phyloP scores from a whole-genome alignment of 2,329 filamentous ascomycete species.

The Fusarium brachygibbosum region DNA sequence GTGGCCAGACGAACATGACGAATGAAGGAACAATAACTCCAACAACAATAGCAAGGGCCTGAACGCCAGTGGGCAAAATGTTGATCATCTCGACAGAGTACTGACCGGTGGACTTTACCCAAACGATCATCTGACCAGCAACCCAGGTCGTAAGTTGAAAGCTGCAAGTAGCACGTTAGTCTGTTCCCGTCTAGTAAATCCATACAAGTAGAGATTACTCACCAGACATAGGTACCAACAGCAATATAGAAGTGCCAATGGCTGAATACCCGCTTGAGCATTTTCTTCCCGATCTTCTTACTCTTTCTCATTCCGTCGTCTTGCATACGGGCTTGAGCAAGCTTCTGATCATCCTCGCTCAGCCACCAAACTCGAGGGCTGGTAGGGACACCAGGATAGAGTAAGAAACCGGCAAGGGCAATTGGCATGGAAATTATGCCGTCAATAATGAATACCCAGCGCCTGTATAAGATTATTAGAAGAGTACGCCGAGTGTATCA shows the following conservation, averaged over 20 bases:
- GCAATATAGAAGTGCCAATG: constrained; percentile 50
- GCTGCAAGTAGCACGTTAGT: too few relatives aligned
- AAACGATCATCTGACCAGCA: constrained; percentile 48
- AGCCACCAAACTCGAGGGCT: constrained; percentile 49
- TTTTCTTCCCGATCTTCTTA: constrained; percentile 44
- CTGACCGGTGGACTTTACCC: constrained; percentile 41
- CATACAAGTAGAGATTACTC: too few relatives aligned
- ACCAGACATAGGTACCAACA: constrained; percentile 43
- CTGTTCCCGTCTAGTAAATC: too few relatives aligned
- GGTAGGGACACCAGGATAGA: constrained; percentile 48
- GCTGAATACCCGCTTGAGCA: constrained; percentile 47
- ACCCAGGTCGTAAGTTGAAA: constrained; percentile 43
- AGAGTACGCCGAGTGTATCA: too few relatives aligned
- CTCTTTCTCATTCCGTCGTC: constrained; percentile 42
- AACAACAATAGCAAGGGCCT: constrained; percentile 49
- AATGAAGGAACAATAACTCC: constrained; percentile 43
- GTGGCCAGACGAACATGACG: too few relatives aligned
- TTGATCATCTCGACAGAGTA: constrained; percentile 48
- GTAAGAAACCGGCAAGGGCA: constrained; percentile 46
- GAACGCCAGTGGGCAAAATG: constrained; percentile 43
- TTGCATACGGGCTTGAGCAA: constrained; percentile 46
- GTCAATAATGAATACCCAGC: constrained; percentile 55
- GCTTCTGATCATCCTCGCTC: constrained; percentile 42
- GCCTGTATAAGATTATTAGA: constrained; percentile 27
- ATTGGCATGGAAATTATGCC: constrained; percentile 49